These are phyloP conservation scores for Kwoniella dejecticola DNA, from an alignment of 768 basidiomycete genomes.

Conservation along the genomic window DNA sequence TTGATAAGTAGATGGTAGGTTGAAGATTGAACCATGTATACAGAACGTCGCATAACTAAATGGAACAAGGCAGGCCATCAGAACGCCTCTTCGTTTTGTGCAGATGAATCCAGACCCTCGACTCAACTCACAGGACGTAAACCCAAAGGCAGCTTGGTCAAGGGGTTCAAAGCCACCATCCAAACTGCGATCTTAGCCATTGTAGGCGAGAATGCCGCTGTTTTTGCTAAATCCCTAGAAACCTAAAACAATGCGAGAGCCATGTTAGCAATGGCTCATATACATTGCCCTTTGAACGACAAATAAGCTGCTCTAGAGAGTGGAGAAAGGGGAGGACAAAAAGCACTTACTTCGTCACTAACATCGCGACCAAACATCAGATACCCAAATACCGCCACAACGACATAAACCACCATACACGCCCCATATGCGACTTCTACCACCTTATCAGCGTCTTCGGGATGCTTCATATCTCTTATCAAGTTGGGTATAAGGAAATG, in stretches of 20 bases:
- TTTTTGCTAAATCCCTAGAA: slow-evolving; percentile 50
- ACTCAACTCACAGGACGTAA: slow-evolving; percentile 48
- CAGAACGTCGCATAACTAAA: slow-evolving; percentile 41
- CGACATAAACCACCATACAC: slow-evolving; percentile 42
- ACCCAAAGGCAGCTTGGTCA: slow-evolving; percentile 51
- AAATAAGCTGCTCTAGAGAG: neutral
- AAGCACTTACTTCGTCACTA: slow-evolving; percentile 45
- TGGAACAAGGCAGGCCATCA: neutral
- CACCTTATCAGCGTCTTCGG: slow-evolving; percentile 43
- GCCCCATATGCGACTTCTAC: slow-evolving; percentile 46
- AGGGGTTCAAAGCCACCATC: slow-evolving; percentile 50
- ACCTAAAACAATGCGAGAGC: slow-evolving; percentile 35
- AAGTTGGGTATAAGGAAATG: slow-evolving; percentile 51
- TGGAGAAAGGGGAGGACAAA: neutral
- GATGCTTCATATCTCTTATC: slow-evolving; percentile 52
- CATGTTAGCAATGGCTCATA: too few relatives aligned
- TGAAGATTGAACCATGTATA: slow-evolving; percentile 40
- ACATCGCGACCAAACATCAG: slow-evolving; percentile 54
- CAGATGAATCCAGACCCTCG: neutral
- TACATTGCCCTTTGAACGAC: too few relatives aligned
- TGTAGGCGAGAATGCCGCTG: slow-evolving; percentile 45
- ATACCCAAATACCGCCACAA: slow-evolving; percentile 48
- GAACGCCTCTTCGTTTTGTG: too few relatives aligned
- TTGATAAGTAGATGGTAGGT: slow-evolving; percentile 42
- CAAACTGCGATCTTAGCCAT: slow-evolving; percentile 48